Evolutionary conservation across 345 rosid species (phyloP).

Genomic region (Eucalyptus marginata): DNA sequence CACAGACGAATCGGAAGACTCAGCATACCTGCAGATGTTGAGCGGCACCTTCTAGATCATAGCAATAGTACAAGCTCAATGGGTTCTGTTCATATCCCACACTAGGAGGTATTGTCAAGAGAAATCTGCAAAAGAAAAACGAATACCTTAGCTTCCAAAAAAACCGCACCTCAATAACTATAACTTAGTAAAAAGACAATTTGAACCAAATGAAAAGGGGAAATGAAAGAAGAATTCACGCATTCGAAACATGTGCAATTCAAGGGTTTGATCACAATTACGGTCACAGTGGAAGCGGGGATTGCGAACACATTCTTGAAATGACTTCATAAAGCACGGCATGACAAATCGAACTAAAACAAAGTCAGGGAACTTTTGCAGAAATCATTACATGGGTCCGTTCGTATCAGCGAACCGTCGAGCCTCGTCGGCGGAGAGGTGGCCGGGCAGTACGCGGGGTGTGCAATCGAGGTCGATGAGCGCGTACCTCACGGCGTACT

Average conservation of each 20-base stretch:
- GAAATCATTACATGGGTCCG: constrained; percentile 49
- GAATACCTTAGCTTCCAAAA: background rate
- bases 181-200: background rate
- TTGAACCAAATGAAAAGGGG: background rate
- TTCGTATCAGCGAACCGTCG: constrained; percentile 34
- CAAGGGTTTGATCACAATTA: background rate
- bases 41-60: constrained; percentile 24
- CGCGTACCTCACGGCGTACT: constrained; percentile 59
- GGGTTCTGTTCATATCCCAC: constrained; percentile 92
- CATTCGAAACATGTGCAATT: background rate
- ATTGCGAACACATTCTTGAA: background rate
- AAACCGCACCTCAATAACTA: background rate
- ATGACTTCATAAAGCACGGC: background rate
- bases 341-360: background rate
- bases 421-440: constrained; percentile 59
- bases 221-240: background rate
- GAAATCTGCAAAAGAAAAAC: constrained; percentile 28
- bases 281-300: background rate
- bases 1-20: background rate
- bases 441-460: constrained; percentile 23
- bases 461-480: constrained; percentile 58
- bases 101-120: constrained; percentile 84
- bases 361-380: background rate
- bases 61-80: constrained; percentile 81
- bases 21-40: constrained; percentile 36